Base-by-base conservation (phyloP, 106 monocot genomes). In the Ottelia alismoides region DNA sequence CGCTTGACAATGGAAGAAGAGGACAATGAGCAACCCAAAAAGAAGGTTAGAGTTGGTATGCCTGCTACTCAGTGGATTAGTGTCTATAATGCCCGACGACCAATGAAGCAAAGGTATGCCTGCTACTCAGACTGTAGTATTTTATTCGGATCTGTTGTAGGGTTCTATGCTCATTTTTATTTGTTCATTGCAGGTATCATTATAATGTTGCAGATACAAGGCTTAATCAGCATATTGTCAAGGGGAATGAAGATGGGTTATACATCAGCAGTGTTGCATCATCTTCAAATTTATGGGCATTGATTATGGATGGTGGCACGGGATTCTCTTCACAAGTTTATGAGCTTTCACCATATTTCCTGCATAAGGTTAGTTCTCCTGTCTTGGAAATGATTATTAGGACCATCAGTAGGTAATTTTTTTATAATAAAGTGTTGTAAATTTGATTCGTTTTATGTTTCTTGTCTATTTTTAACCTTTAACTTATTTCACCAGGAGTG, bases 231-330 rank as follows among this genome's bases (percentile, higher is more conserved):
- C 96, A 96, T 64, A 82, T 96, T 60, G 78, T 78, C 31, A 96
- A 89, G 70, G 96, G 96, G 69, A 85, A 85, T 70, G 85, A 89
- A 56, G 96, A 96, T 75, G 85, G 96, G 11, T 65, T 96, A 55
- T 89, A 72, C 57, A 85, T 96, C 55, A 96, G 96, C 49, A 79
- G 85, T 63, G 82, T 96, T 61, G 64, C 84, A 45, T 89, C 88
- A 48, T 79, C 74, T 66, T 20, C 76, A 61, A 79, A 89, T 65
- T 74, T 96, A 10, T 96, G 96, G 96, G 89, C 96, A 9, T 49
- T 96, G 32, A 89, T 96, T 57, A 96, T 96, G 96, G 96, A 96
- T 77, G 96, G 87, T 28, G 96, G 96, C 61, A 96, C 96, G 43
- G 89, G 78, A 53, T 96, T 85, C 59, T 79, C 63, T 53, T 55